Evolutionary conservation across 2,329 filamentous ascomycete species (phyloP).

Genomic region (Verticillium nonalfalfae): DNA sequence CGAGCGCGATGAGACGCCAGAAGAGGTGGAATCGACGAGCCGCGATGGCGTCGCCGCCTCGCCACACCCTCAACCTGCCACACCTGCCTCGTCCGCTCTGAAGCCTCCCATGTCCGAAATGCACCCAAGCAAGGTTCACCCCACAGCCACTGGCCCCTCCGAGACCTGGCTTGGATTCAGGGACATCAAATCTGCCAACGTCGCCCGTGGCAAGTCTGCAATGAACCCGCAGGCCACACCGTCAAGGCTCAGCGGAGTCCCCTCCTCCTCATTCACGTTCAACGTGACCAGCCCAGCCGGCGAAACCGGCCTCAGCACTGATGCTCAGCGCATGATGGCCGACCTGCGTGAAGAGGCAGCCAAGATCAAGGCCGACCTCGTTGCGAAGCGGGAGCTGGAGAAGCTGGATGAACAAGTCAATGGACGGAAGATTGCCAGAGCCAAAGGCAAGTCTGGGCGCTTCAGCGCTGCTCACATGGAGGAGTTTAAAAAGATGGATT

Average conservation of each 20-base stretch:
- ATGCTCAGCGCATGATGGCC: constrained; percentile 54
- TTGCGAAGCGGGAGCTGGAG: constrained; percentile 50
- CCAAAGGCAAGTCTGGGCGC: constrained; percentile 70
- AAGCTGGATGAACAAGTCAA: constrained; percentile 32
- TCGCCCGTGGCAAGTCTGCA: constrained; percentile 27
- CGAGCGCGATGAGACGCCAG: constrained; percentile 34
- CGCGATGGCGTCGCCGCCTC: constrained; percentile 26
- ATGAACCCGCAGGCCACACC: constrained; percentile 51
- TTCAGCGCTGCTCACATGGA: constrained; percentile 83
- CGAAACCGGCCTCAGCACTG: constrained; percentile 52
- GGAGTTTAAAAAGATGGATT: constrained; percentile 97
- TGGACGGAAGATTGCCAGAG: constrained; percentile 68
- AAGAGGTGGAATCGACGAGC: constrained; percentile 17
- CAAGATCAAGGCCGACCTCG: constrained; percentile 16
- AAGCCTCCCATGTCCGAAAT: constrained; percentile 76
- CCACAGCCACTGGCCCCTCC: constrained; percentile 71
- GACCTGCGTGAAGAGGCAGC: constrained; percentile 53
- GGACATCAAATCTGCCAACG: constrained; percentile 57
- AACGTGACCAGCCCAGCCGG: constrained; percentile 46
- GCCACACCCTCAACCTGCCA: constrained; percentile 29
- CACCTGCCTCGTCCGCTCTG: constrained; percentile 60
- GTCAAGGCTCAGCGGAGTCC: constrained; percentile 45
- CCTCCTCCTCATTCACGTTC: constrained; percentile 60
- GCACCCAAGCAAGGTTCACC: constrained; percentile 81
- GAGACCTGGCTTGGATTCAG: constrained; percentile 77